Percentiles rank a stretch among this genome's conserved stretches.
These are phyloP conservation scores for Paramyrothecium roridum DNA, from an alignment of 2,329 filamentous ascomycete genomes.

Conservation along the genomic window DNA sequence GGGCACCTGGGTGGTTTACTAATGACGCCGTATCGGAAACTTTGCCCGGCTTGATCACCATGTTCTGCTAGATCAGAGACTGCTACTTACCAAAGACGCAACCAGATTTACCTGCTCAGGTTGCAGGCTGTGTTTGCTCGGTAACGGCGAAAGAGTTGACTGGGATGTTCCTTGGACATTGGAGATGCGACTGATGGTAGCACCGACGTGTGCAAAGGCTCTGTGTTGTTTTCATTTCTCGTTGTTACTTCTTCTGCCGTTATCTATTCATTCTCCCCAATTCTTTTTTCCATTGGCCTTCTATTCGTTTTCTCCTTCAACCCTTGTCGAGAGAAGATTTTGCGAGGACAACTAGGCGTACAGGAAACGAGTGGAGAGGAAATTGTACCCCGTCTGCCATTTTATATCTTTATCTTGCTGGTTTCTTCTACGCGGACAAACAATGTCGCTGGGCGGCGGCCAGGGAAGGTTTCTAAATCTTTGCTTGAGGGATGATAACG, in stretches of 20 bases:
- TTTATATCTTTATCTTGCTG: no score
- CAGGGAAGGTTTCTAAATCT: slow-evolving; percentile 1
- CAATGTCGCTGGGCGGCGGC: not conserved
- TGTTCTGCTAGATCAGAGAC: no score
- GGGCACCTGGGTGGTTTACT: no score
- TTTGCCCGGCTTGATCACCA: no score
- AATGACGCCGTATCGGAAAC: no score
- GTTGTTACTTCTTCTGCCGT: slow-evolving; percentile 17
- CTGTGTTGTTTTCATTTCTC: slow-evolving; percentile 13
- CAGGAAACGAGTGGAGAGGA: not conserved
- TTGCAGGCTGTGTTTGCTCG: no score
- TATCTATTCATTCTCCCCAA: slow-evolving; percentile 9
- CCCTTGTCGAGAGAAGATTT: not conserved
- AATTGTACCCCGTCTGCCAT: not conserved
- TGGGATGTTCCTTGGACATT: no score
- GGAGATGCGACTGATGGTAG: not conserved
- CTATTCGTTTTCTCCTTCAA: slow-evolving; percentile 5
- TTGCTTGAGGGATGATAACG: slow-evolving; percentile 14
- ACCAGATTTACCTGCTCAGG: no score
- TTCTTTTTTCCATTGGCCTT: slow-evolving; percentile 9
- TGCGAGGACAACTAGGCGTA: not conserved
- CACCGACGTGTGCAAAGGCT: not conserved
- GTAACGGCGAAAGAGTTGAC: no score
- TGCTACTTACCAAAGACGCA: no score
- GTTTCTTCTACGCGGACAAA: not conserved